Percentiles rank a stretch among this genome's conserved stretches.
These are phyloP conservation scores for Dryas integrifolia DNA, from an alignment of 331 rosid genomes.

Conservation along the genomic window DNA sequence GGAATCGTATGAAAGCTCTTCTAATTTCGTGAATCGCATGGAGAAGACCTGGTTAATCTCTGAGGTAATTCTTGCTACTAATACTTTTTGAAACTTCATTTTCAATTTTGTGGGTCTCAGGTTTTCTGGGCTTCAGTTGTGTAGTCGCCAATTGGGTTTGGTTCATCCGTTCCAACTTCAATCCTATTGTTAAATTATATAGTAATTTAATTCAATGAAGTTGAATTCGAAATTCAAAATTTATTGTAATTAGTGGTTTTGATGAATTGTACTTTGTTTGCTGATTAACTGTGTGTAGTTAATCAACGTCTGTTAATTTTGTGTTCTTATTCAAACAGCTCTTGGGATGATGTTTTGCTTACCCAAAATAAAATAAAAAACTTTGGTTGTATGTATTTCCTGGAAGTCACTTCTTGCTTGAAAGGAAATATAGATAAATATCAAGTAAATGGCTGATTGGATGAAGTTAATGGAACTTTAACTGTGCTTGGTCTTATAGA, in stretches of 20 bases:
- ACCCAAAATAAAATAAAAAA: neutral
- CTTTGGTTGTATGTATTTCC: neutral
- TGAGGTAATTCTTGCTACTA: conserved; percentile 41
- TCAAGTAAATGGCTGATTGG: neutral
- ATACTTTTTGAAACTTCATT: no score
- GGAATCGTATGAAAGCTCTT: conserved; percentile 61
- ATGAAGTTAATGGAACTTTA: neutral
- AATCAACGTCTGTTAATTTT: no score
- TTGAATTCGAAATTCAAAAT: neutral
- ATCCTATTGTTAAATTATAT: neutral
- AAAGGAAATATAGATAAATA: neutral
- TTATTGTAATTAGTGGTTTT: neutral
- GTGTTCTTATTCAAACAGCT: no score
- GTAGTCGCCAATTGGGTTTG: neutral
- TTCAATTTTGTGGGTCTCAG: neutral
- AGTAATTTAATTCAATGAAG: neutral
- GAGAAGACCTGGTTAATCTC: conserved; percentile 91
- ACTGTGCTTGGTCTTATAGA: neutral
- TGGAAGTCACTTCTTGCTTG: neutral
- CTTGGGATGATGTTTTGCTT: neutral
- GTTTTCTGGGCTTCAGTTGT: neutral
- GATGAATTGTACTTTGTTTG: neutral
- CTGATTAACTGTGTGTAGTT: neutral
- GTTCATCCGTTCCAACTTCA: neutral
- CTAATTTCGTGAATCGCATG: conserved; percentile 70